Base-by-base conservation (phyloP, 2,329 filamentous ascomycete genomes). In the Arachnomyces sp. region DNA sequence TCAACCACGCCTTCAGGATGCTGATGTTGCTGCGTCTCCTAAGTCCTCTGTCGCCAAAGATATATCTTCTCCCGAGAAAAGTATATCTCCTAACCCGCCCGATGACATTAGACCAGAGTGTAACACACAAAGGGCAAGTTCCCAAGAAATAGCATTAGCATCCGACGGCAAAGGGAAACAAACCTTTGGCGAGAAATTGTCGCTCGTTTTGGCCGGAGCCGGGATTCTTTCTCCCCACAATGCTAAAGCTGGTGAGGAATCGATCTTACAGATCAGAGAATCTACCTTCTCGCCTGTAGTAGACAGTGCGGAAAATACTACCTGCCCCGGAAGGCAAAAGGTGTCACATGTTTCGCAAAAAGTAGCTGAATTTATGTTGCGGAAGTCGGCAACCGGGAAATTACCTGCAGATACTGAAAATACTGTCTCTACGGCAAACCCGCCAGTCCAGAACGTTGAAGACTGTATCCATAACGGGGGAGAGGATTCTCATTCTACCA, bases 301-400 rank as follows among this genome's bases (percentile, higher is more conserved):
- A 17, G 32, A 17, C 11, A 36, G 33, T 25, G 15, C n/a, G 7
- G 14, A 16, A 15, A 36, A 38, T n/a, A 8, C 28, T 21, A 28
- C 18, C 16, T 13, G 12, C 28, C n/a, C 28, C 11, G 12, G 18
- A 15, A 25, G 18, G 28, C 17, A 30, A 11, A 34, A 16, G 12
- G 7, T 44, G 11, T 44, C 42, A n/a, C 38, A 47, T 17, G 34
- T 51, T 30, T 47, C 46, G 2, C 36, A 43, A 30, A 45, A 49
- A 17, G 44, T 51, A 25, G 45, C 44, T 13, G 16, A 41, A 11
- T 51, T 51, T 25, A 51, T 49, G n/a, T 41, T 44, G 16, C 40
- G 39, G 16, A 42, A 47, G 28, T 35, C 18, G 6, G 17, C 16
- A 28, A 16, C 11, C 17, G 28, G 4, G 9, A 14, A 21, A 31